Base-by-base conservation (phyloP, 1,139 yeast species). In the Lipomyces yarrowii region DNA sequence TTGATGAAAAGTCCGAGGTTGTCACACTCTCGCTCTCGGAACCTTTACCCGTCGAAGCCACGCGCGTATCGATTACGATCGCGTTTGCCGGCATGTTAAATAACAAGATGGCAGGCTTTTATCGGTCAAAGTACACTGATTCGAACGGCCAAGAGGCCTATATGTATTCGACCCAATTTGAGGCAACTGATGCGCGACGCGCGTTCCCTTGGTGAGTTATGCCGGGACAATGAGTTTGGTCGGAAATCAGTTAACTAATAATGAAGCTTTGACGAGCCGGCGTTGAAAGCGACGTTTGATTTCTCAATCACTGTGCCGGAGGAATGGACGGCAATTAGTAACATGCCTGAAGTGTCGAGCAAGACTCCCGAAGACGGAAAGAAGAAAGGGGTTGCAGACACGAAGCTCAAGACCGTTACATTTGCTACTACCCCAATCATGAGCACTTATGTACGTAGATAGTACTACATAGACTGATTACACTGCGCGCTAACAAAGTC, bases 181-280 rank as follows among this genome's bases (percentile, higher is more conserved):
- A 91, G 78, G 88, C 96, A 35, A 89, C 96, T 18, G 96, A 90
- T 76, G 93, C 96, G 71, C 86, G 97, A 74, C 84, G 93, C 72
- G 96, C 97, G 3, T 91, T 91, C 82, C 97, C 97, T 26, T 90
- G 69, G 68, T 65, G 54, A 23, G 64, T 51, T 11, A 6, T 5
- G 35, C 23, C 23, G 1, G 30, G 15, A 18, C 35, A 37, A 32
- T 15, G 18, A 15, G 15, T 13, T 4, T 4, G 2, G 10, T 33
- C 21, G n/a, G 11, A 35, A 30, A 5, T 2, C 11, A 37, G 26
- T 21, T 13, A 37, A 4, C 30, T 48, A 33, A 33, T 56, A 8
- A 32, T 61, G 4, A 51, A 65, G 94, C 76, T 87, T 88, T 73
- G 97, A 91, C 77, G 97, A 91, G 77, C 97, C 97, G 13, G 86